Evolutionary conservation across 2,329 filamentous ascomycete genomes (phyloP), one percentile per base, ranked within the genome.

Genomic region (Mollisia scopiformis): DNA sequence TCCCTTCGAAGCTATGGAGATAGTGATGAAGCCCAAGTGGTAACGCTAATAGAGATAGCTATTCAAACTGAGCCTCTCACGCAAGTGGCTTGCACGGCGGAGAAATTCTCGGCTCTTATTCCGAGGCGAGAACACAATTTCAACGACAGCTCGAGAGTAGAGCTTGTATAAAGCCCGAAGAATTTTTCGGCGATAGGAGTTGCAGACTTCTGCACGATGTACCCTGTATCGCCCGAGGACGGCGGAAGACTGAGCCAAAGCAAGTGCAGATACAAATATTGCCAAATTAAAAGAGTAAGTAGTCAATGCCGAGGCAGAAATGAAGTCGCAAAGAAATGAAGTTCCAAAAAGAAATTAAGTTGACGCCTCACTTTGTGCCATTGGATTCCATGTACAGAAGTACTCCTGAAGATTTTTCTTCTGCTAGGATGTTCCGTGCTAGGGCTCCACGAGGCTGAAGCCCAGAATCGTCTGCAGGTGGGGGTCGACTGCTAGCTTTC

Each of bases 361-460:
- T 47, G 13, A 8, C 43, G 43, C 43, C 43, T 28, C 21, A 47
- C 13, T 28, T 47, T n/a, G 11, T 28, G 16, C 43, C 43, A 27
- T 28, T 47, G 49, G 30, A 27, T 51, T 19, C 11, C 10, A 13
- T 19, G n/a, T 51, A 27, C 28, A 33, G 16, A 35, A 51, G 8
- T 25, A n/a, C n/a, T n/a, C 33, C 28, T 51, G 49, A 30, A 51
- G 8, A 51, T 8, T 21, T 51, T 33, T 35, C n/a, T 51, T 31
- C 28, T 51, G 14, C 49, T 51, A 28, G 49, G 30, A 21, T 51
- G 30, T 51, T 23, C 49, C 49, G 49, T 31, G 30, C 14, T 13
- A 33, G 16, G n/a, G 49, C 49, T 51, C 49, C 27, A 31, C 28
- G 49, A 51, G 49, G 49, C 49, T 51, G 49, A 51, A 51, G 19